Conservation (phyloP, 1,284 basidiomycete genomes). For the Kwoniella shivajii region DNA sequence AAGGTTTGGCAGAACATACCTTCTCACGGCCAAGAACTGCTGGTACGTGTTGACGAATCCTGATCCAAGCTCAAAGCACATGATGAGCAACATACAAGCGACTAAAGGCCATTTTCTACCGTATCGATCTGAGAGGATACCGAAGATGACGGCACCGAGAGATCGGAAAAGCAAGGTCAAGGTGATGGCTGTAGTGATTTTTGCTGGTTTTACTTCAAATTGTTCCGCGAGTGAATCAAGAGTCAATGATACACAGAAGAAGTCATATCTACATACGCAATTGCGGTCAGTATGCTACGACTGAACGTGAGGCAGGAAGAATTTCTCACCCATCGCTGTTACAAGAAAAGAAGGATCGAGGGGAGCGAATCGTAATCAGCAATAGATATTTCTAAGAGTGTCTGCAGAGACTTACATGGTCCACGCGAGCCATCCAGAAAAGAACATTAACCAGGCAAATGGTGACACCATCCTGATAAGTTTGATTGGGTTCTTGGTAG, state of each 20-base stretch:
- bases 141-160: conserved; percentile 80
- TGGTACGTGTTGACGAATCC: conserved; percentile 57
- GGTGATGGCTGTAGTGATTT: conserved; percentile 73
- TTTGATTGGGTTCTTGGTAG: conserved; percentile 51
- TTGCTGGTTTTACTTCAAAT: conserved; percentile 37
- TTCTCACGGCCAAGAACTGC: conserved; percentile 57
- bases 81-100: conserved; percentile 69
- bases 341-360: too few species aligned
- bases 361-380: too few species aligned
- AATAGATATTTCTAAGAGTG: neutral
- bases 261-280: conserved; percentile 50
- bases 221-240: conserved; percentile 60
- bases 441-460: conserved; percentile 60
- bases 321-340: too few species aligned
- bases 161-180: conserved; percentile 89
- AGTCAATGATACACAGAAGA: conserved; percentile 79
- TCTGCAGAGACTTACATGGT: conserved; percentile 40
- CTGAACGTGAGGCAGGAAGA: too few species aligned
- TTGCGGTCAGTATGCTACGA: too few species aligned
- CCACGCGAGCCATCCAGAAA: conserved; percentile 65
- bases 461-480: conserved; percentile 53
- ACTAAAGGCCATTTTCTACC: conserved; percentile 94
- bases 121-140: conserved; percentile 74
- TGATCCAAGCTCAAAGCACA: conserved; percentile 74
- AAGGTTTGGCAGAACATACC: conserved; percentile 24